Base-by-base conservation (phyloP, 2,329 filamentous ascomycete genomes). In the Ceratocystis lukuohia region DNA sequence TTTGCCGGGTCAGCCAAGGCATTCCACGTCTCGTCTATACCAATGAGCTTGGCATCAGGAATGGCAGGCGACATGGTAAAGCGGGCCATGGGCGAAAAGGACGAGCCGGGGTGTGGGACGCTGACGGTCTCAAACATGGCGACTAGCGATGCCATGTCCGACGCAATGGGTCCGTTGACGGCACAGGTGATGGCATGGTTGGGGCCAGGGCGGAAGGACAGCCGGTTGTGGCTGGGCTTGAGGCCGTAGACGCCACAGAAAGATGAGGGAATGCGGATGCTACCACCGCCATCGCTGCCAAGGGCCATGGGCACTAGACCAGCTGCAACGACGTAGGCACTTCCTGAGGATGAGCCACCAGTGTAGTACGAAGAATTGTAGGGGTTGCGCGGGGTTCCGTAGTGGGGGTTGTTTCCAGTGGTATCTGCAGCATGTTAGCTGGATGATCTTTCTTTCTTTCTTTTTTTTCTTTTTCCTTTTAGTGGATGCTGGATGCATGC, bases 241-340 rank as follows among this genome's bases (percentile, higher is more conserved):
- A 93, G 79, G 0, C 89, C 88, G 72, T 85, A 91, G 5, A 90
- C 77, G 10, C 87, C 87, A 72, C 88, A 91, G 72, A 86, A 89
- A 6, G 82, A 82, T 0, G 86, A 79, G 0, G 89, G 89, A 44
- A 92, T 85, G 1, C 89, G 84, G 69, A 92, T 86, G 62, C 84
- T 88, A 66, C 88, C 88, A 41, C 88, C 88, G 17, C 87, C 88
- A 71, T 91, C 88, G 48, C 82, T 84, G 17, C 88, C 89, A 12
- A 91, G 79, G 0, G 86, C 85, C 66, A 89, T 82, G 0, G 89
- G 88, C 0, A 90, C 79, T 1, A 92, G 78, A 0, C 89, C 88
- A 5, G 84, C 76, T 1, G 80, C 79, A n/a, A 91, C 85, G 10
- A 84, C 85, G 71, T 89, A 91, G 0, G 80, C 88, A 4, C 84